phyloP scores from a whole-genome alignment of 139 green algal genomes.

The Yamagishiella unicocca region DNA sequence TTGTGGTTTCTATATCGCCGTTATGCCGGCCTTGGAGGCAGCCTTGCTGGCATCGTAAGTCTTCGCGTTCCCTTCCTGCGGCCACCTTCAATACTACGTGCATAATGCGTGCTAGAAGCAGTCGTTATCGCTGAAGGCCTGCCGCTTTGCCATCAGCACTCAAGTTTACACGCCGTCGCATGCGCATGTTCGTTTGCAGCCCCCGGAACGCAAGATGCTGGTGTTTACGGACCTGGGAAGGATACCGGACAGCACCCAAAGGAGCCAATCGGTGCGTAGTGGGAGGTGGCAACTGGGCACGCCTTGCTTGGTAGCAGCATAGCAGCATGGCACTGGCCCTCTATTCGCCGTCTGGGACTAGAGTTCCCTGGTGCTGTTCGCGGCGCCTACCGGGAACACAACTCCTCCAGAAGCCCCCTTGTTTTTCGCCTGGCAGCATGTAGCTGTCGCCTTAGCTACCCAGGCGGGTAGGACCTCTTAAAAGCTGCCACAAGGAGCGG shows the following conservation, averaged over 20 bases:
- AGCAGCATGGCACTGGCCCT: too few species aligned
- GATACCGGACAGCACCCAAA: neutral
- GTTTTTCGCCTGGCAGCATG: neutral
- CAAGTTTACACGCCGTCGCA: neutral
- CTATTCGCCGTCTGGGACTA: too few species aligned
- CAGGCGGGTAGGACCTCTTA: too few species aligned
- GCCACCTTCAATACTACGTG: neutral
- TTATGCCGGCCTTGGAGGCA: neutral
- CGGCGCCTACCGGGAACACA: too few species aligned
- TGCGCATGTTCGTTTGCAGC: neutral
- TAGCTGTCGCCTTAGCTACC: too few species aligned
- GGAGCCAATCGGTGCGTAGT: neutral
- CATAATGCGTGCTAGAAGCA: too few species aligned
- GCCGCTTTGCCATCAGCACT: neutral
- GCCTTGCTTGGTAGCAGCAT: neutral
- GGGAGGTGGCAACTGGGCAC: neutral
- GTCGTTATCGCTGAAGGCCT: too few species aligned
- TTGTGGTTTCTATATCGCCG: neutral
- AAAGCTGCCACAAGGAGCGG: too few species aligned
- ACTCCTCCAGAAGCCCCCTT: neutral
- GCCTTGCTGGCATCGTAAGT: slow-evolving; percentile 21
- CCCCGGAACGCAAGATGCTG: slow-evolving; percentile 4
- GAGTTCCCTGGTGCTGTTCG: too few species aligned
- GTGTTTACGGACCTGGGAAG: slow-evolving; percentile 11
- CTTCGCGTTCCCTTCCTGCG: neutral